These are phyloP conservation scores for Amaranthus cruentus DNA, from an alignment of 148 eudicot species.

Conservation along the genomic window DNA sequence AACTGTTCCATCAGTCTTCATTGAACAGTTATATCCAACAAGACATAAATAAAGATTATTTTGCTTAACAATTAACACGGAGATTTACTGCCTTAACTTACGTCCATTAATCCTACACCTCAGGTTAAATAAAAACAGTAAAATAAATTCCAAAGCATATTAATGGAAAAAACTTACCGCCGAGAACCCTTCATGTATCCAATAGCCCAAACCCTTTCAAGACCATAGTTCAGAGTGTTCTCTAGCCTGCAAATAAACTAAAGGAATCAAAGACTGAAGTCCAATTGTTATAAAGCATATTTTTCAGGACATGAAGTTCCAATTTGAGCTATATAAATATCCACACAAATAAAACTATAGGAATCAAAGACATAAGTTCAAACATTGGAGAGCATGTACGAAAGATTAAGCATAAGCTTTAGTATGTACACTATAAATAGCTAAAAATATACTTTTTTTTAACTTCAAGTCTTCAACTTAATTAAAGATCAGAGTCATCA, in stretches of 20 bases:
- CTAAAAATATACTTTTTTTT: too few species aligned
- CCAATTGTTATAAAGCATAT: neutral
- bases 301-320: neutral
- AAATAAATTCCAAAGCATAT: neutral
- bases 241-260: slow-evolving; percentile 62
- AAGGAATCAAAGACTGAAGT: slow-evolving; percentile 6
- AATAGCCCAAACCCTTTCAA: slow-evolving; percentile 93
- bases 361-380: too few species aligned
- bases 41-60: neutral
- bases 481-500: neutral
- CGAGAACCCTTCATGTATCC: slow-evolving; percentile 85
- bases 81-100: neutral
- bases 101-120: neutral
- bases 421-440: too few species aligned
- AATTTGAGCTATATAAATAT: neutral
- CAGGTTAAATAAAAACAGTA: neutral
- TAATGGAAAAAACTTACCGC: slow-evolving; percentile 39
- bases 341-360: neutral
- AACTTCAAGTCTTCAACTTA: neutral
- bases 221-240: slow-evolving; percentile 80
- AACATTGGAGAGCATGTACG: too few species aligned
- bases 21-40: neutral
- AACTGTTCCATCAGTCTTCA: neutral
- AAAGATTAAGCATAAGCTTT: too few species aligned
- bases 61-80: neutral